Conservation (phyloP, 345 rosid genomes). For the Populus tremula region DNA sequence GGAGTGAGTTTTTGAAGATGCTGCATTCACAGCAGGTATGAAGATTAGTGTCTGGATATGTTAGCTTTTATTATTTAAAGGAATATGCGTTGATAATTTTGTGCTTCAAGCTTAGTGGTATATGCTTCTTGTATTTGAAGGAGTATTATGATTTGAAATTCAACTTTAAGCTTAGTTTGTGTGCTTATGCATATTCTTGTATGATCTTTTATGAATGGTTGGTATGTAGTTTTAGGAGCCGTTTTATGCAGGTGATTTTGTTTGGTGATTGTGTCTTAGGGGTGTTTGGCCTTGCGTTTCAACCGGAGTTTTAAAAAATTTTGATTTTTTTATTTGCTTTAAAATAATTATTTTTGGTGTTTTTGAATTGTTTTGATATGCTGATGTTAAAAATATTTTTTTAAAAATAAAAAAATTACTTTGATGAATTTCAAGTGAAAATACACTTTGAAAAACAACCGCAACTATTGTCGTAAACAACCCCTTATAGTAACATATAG, state of each 20-base stretch:
- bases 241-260: background rate
- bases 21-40: slow-evolving; percentile 56
- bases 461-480: too few species aligned
- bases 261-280: background rate
- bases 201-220: background rate
- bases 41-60: background rate
- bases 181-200: background rate
- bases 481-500: background rate
- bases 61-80: background rate
- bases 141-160: background rate
- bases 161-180: background rate
- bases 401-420: too few species aligned
- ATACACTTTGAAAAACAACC: too few species aligned
- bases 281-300: too few species aligned
- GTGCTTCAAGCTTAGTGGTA: background rate
- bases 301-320: too few species aligned
- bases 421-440: too few species aligned
- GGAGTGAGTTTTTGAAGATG: slow-evolving; percentile 46
- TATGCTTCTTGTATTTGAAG: too few species aligned
- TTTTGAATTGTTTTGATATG: too few species aligned
- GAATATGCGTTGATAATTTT: background rate
- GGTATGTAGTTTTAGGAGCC: background rate
- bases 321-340: too few species aligned
- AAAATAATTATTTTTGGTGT: too few species aligned
- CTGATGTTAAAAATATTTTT: too few species aligned